Evolutionary conservation across 768 basidiomycete genomes (phyloP).

Genomic region (Dioszegia aurantiaca): DNA sequence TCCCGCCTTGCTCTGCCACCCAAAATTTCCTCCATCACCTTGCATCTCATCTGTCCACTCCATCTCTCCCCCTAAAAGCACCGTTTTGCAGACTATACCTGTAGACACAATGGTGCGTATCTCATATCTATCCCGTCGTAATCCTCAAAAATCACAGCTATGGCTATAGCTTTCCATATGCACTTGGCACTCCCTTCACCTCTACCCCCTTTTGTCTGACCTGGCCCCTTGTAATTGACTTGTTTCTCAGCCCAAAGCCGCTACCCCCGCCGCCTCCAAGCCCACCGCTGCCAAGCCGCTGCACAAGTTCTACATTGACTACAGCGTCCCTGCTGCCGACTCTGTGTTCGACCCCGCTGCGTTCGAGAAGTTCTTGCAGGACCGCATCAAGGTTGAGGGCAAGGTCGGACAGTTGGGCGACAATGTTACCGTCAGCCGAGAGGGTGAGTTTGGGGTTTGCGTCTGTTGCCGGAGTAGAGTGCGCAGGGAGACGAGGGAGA

Average conservation of each 20-base stretch:
- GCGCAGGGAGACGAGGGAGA: not conserved
- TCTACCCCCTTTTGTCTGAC: no score
- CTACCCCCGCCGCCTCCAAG: conserved; percentile 6
- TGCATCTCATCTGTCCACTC: not conserved
- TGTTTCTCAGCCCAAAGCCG: conserved; percentile 21
- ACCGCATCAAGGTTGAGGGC: conserved; percentile 53
- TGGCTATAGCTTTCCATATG: conserved; percentile 6
- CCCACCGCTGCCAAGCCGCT: conserved; percentile 44
- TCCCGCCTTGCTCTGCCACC: not conserved
- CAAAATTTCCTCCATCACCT: not conserved
- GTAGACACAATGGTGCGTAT: conserved; percentile 46
- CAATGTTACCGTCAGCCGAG: conserved; percentile 76
- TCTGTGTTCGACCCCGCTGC: conserved; percentile 59
- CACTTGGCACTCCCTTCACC: not conserved
- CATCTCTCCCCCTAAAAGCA: conserved; percentile 18
- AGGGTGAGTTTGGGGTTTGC: conserved; percentile 60
- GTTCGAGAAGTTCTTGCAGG: conserved; percentile 67
- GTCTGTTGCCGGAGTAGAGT: not conserved
- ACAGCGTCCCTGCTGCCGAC: conserved; percentile 50
- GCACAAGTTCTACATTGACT: conserved; percentile 53
- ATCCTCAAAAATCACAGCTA: no score
- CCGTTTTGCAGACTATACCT: conserved; percentile 47
- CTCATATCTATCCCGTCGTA: not conserved
- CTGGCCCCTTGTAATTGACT: no score
- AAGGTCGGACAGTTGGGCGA: conserved; percentile 59